Base-by-base conservation (phyloP, 768 basidiomycete genomes). In the Auriscalpium vulgare region DNA sequence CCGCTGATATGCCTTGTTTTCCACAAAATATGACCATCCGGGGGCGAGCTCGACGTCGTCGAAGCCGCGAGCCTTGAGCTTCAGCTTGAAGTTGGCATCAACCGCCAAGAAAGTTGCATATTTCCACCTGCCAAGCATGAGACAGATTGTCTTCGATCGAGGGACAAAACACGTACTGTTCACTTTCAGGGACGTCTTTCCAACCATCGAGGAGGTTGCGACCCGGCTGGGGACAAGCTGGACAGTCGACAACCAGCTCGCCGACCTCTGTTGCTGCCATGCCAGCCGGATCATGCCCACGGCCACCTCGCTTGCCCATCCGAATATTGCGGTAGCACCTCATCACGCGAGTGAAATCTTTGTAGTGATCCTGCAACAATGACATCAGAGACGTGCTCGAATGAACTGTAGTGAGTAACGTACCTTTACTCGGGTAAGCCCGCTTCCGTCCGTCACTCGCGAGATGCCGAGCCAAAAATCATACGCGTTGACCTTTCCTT, bases 141-240 rank as follows among this genome's bases (percentile, higher is more conserved):
- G 8, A 29, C 29, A 10, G 11, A n/a, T 21, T 14, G 14, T 51
- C 46, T 16, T n/a, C 46, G 21, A 37, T n/a, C 19, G 21, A 29
- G 23, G 43, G 37, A 16, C n/a, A 17, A 13, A 7, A 4, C 34
- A 57, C 61, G 8, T 57, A 64, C 66, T 44, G 49, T n/a, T 55
- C 50, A 2, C 55, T 50, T 10, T 40, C 40, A 1, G 63, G 54
- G 4, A 47, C 54, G 7, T 44, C 19, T 8, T 64, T 23, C 62
- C 61, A 66, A 19, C 55, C 58, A 7, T 36, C 19, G 2, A 62
- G 63, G 2, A 64, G 47, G 55, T 65, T 68, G 10, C 29, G 17
- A 6, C 48, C 54, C 7, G 63, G 63, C 5, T 60, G 54, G 10
- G 67, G 66, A 34, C 67, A 68, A 0, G 67, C 67, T 1, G 59